These are phyloP conservation scores for Colletotrichum neosansevieriae DNA, from an alignment of 2,329 filamentous ascomycete species.

Conservation along the genomic window DNA sequence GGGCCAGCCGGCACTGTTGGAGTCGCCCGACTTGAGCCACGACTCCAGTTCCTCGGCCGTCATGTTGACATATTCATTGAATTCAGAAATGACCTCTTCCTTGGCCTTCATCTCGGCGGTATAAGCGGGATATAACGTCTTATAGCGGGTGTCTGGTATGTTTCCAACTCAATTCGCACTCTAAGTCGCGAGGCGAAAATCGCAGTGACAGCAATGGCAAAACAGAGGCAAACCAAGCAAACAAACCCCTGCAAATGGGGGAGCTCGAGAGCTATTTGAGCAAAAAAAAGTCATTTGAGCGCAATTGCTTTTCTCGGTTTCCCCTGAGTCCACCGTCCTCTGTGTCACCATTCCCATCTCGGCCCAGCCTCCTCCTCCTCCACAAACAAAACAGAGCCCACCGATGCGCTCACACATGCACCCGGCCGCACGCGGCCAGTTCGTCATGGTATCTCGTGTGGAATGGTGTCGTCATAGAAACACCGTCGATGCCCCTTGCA, in stretches of 20 bases:
- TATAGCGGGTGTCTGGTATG: neutral
- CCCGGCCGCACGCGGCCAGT: constrained; percentile 24
- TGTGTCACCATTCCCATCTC: neutral
- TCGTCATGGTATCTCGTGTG: constrained; percentile 39
- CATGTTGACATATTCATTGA: constrained; percentile 77
- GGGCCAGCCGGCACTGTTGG: constrained; percentile 68
- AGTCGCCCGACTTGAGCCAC: constrained; percentile 72
- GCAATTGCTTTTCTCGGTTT: neutral
- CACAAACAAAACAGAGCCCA: neutral
- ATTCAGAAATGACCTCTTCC: constrained; percentile 62
- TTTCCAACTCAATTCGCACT: neutral
- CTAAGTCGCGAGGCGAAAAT: neutral
- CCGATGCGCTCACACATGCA: constrained; percentile 32
- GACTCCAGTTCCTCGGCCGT: constrained; percentile 68
- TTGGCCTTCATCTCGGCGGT: constrained; percentile 43
- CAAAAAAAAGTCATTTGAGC: constrained; percentile 34
- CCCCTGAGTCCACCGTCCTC: neutral
- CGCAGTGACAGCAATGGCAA: neutral
- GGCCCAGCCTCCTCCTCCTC: neutral
- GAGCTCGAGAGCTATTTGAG: constrained; percentile 32
- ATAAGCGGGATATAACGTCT: neutral
- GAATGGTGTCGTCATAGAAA: constrained; percentile 42
- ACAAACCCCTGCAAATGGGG: neutral
- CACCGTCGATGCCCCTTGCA: constrained; percentile 36
- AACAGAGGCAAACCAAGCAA: neutral